Evolutionary conservation across 2,329 filamentous ascomycete genomes (phyloP), one percentile per base, ranked within the genome.

Genomic region (Fonsecaea monophora): DNA sequence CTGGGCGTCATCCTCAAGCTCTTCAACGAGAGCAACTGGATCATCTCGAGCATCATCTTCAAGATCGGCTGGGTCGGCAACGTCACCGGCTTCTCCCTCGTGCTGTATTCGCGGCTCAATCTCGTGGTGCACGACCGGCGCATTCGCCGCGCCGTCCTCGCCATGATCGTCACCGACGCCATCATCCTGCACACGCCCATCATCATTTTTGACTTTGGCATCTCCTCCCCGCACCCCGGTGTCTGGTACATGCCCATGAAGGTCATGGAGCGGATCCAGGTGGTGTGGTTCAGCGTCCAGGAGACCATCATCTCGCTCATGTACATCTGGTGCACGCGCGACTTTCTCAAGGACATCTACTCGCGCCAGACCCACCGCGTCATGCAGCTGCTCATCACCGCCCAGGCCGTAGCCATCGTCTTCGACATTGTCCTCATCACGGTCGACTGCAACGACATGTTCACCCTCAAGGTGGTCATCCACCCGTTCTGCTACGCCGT

Each of bases 21-120:
- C 55, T 57, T 57, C 35, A 57, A 57, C 34, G 55, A 57, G 55
- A 40, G 55, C 32, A 57, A 57, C 21, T 57, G 55, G 55, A 57
- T 57, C 55, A 18, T 57, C 12, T 57, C 55, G 55, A 57, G 55
- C 35, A 42, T 57, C 55, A 57, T 57, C 55, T 57, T 57, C 55
- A 57, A 57, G 35, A 40, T 57, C 6, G 55, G 55, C 34, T 57
- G 55, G 55, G 55, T 57, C 55, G 55, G 55, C 9, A 57, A 57
- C 55, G 55, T 57, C 55, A 57, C 55, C 1, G 55, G 55, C 21
- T 57, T 57, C 35, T 57, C 55, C 13, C 55, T 57, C 35, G 55
- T 57, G 5, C 55, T 57, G 13, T 57, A 57, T 21, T 57, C 55
- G 32, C 55, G 55, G 30, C 55, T 57, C 7, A 57, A 57, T 42